A percentile compares a stretch with the other conserved stretches of the same genome.
phyloP scores from a whole-genome alignment of 176 grass and related monocot genomes.

The Carex pumila region DNA sequence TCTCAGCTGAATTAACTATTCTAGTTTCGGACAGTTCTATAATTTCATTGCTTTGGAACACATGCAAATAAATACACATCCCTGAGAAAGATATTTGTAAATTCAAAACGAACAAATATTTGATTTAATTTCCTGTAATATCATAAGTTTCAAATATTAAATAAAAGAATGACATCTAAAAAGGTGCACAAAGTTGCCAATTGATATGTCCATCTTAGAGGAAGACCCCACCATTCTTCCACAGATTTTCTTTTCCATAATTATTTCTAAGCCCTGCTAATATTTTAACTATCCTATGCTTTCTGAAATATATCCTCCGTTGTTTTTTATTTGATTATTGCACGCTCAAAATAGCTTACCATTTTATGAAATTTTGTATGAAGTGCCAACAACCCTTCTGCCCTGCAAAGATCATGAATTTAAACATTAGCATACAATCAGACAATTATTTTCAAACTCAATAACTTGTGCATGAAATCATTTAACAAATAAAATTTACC shows the following conservation, averaged over 20 bases:
- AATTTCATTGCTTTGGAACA: no score
- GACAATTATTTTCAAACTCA: not conserved
- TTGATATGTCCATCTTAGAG: not conserved
- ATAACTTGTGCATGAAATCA: not conserved
- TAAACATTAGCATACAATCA: slow-evolving; percentile 3
- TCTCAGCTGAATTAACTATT: not conserved
- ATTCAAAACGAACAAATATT: not conserved
- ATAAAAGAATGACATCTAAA: not conserved
- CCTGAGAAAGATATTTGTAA: not conserved
- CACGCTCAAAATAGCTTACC: not conserved
- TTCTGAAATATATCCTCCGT: not conserved
- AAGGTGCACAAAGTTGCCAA: not conserved
- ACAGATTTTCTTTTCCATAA: not conserved
- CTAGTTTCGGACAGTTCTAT: not conserved
- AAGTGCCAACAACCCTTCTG: not conserved
- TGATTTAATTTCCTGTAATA: not conserved
- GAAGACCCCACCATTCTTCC: not conserved
- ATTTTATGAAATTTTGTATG: not conserved
- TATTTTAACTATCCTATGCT: not conserved
- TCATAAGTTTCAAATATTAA: not conserved
- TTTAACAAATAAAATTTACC: not conserved
- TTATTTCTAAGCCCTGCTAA: not conserved
- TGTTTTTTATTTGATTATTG: not conserved
- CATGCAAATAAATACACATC: not conserved
- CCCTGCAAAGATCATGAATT: not conserved